These are phyloP conservation scores for Zymoseptoria passerinii DNA, from an alignment of 2,329 filamentous ascomycete genomes.

Conservation along the genomic window DNA sequence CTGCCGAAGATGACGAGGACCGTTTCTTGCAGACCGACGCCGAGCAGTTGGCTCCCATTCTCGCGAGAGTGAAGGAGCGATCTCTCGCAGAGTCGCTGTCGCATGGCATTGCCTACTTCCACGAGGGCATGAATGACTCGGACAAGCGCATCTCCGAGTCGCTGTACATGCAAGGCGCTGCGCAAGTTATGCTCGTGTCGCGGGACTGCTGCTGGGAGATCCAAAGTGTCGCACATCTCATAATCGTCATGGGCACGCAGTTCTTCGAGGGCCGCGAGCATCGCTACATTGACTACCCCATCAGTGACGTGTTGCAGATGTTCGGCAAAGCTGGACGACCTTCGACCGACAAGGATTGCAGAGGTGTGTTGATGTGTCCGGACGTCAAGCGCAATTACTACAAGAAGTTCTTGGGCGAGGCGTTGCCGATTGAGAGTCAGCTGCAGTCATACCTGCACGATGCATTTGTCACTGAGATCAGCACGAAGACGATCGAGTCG, in stretches of 20 bases:
- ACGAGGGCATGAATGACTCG: slow-evolving; percentile 79
- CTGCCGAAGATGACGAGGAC: slow-evolving; percentile 85
- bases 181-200: slow-evolving; percentile 73
- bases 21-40: slow-evolving; percentile 81
- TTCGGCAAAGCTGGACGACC: slow-evolving; percentile 85
- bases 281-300: slow-evolving; percentile 90
- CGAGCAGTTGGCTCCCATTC: slow-evolving; percentile 71
- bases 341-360: slow-evolving; percentile 68
- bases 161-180: slow-evolving; percentile 79
- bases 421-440: slow-evolving; percentile 89
- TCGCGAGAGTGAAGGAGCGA: slow-evolving; percentile 76
- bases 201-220: slow-evolving; percentile 96
- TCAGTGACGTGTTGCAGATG: slow-evolving; percentile 94
- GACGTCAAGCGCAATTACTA: slow-evolving; percentile 95
- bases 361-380: slow-evolving; percentile 93
- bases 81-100: slow-evolving; percentile 81
- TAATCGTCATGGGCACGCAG: slow-evolving; percentile 95
- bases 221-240: slow-evolving; percentile 76
- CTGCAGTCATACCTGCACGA: slow-evolving; percentile 87
- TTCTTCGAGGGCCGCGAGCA: slow-evolving; percentile 96
- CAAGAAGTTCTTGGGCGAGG: slow-evolving; percentile 96
- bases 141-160: slow-evolving; percentile 93
- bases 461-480: slow-evolving; percentile 94
- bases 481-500: slow-evolving; percentile 88
- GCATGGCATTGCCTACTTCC: slow-evolving; percentile 94